Evolutionary conservation across 139 green algal species (phyloP), one percentile per base, ranked within the genome.

Genomic region (Eudorina sp.): DNA sequence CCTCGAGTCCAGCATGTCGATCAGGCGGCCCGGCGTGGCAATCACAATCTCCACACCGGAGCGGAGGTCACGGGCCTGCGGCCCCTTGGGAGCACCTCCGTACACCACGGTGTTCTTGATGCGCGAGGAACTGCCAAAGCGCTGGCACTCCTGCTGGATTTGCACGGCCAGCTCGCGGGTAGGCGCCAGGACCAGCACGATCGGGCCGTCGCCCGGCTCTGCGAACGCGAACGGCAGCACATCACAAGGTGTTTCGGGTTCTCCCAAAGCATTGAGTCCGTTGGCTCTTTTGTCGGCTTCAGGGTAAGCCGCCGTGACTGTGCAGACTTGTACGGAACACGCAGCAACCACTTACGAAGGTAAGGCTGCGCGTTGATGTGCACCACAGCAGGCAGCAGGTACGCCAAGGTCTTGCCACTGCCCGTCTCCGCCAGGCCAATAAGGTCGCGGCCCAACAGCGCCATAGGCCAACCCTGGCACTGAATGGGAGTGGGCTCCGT

Each of bases 311-410:
- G n/a, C n/a, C n/a, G n/a, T n/a, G n/a, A n/a, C n/a, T n/a, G n/a
- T n/a, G n/a, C n/a, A n/a, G n/a, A n/a, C n/a, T n/a, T n/a, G n/a
- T n/a, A n/a, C n/a, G n/a, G n/a, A n/a, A n/a, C n/a, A n/a, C n/a
- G n/a, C n/a, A n/a, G n/a, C 21, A 68, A 8, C 40, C 36, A 55
- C 93, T 87, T 64, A 96, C 94, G 90, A 23, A 98, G 85, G 86
- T 97, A 97, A 2, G 96, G 96, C 93, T 98, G 97, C 4, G 97
- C 97, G 85, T 99, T 99, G 92, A 98, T 98, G 93, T 99, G 97
- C 45, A 98, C 95, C 18, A 99, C 89, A 5, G 95, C 96, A 16
- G 97, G 97, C 53, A 99, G 92, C 53, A 98, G 92, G 84, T 98
- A 99, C 21, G 96, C 95, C 19, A 98, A 88, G 3, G 97, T 99